Conservation (phyloP, 495 filamentous ascomycete species). For the Penicillium silybi region DNA sequence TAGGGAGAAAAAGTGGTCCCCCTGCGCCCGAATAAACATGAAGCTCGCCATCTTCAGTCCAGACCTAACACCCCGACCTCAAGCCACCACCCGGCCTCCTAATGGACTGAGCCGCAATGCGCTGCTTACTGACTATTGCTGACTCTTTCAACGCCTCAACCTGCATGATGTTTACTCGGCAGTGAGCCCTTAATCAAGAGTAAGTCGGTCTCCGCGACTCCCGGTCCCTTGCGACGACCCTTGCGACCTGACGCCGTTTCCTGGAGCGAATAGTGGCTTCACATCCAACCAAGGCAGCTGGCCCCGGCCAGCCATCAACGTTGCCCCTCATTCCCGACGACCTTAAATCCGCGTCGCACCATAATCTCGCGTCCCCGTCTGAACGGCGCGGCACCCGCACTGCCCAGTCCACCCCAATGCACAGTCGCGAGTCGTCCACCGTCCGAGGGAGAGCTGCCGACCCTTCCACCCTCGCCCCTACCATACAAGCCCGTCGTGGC, state of each 20-base stretch:
- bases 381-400: slow-evolving; percentile 41
- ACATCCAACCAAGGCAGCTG: slow-evolving; percentile 39
- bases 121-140: slow-evolving; percentile 11
- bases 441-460: slow-evolving; percentile 43
- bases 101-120: slow-evolving; percentile 18
- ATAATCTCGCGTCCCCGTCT: slow-evolving; percentile 36
- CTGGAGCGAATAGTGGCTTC: slow-evolving; percentile 30
- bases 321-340: slow-evolving; percentile 47
- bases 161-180: slow-evolving; percentile 16
- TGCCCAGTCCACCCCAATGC: slow-evolving; percentile 49
- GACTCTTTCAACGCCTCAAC: slow-evolving; percentile 13
- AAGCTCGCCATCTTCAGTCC: slow-evolving; percentile 12
- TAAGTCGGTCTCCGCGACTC: slow-evolving; percentile 8
- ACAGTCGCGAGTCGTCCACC: slow-evolving; percentile 43
- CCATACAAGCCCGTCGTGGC: slow-evolving; percentile 45
- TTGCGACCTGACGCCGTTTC: background rate
- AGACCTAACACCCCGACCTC: slow-evolving; percentile 3
- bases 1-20: slow-evolving; percentile 12
- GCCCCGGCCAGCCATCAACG: slow-evolving; percentile 37
- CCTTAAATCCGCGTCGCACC: slow-evolving; percentile 38
- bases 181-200: slow-evolving; percentile 21
- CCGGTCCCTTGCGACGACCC: slow-evolving; percentile 10
- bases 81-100: background rate
- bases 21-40: slow-evolving; percentile 16
- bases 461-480: slow-evolving; percentile 35